A percentile compares a stretch with the other conserved stretches of the same genome.
phyloP scores from a whole-genome alignment of 192 early-diverging fungal genomes.

The Backusella tarrabulga region DNA sequence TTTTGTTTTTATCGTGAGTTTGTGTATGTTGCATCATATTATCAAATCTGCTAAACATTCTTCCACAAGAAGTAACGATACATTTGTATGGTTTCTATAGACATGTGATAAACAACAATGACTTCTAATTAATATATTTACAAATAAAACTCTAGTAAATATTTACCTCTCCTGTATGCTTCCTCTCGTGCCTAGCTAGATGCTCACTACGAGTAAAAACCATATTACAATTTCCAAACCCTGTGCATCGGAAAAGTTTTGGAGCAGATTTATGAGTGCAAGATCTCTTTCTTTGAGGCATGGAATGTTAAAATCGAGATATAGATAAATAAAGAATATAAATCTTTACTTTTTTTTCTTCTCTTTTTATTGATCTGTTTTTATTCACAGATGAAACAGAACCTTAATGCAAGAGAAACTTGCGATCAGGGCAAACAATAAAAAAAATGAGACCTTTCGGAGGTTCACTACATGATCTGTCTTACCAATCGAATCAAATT shows the following conservation, averaged over 20 bases:
- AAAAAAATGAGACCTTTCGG: slow-evolving; percentile 7
- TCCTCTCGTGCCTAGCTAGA: slow-evolving; percentile 41
- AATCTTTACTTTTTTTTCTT: neutral
- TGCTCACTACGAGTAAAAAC: slow-evolving; percentile 53
- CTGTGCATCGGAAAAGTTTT: slow-evolving; percentile 45
- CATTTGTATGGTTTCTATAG: slow-evolving; percentile 71
- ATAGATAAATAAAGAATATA: neutral
- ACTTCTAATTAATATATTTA: neutral
- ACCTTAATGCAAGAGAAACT: slow-evolving; percentile 4
- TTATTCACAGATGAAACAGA: slow-evolving; percentile 13
- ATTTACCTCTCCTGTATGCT: neutral
- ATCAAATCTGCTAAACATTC: slow-evolving; percentile 73
- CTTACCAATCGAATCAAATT: neutral
- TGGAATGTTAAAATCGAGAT: neutral
- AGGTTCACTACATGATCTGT: slow-evolving; percentile 1
- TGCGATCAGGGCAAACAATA: slow-evolving; percentile 2
- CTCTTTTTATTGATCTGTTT: neutral
- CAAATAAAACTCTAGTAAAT: neutral
- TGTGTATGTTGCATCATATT: slow-evolving; percentile 83
- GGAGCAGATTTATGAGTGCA: neutral
- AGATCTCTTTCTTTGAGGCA: slow-evolving; percentile 8
- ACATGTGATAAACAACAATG: neutral
- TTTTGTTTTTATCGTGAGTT: slow-evolving; percentile 49
- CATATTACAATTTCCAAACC: slow-evolving; percentile 53
- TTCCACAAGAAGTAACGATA: slow-evolving; percentile 59